Percentiles rank a stretch among this genome's conserved stretches.
phyloP scores from a whole-genome alignment of 2,329 filamentous ascomycete genomes.

The Penicillium sp. region DNA sequence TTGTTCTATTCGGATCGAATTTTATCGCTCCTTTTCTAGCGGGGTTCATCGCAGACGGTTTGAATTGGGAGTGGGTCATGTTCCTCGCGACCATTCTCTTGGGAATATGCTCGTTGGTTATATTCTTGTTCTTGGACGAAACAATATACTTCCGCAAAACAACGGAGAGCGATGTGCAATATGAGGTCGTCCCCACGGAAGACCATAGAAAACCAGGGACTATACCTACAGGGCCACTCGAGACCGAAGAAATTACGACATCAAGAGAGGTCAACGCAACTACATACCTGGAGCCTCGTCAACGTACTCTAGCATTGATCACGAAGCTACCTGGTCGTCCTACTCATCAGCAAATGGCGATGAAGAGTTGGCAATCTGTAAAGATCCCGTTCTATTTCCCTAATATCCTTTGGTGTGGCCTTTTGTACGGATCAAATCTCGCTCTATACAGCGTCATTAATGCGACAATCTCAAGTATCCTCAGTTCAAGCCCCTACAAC shows the following conservation, averaged over 20 bases:
- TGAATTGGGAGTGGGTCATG: neutral
- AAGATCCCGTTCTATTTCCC: neutral
- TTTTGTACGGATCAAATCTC: neutral
- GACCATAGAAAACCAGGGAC: neutral
- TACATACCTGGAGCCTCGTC: neutral
- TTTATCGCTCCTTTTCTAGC: neutral
- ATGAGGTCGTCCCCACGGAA: neutral
- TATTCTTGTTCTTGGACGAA: neutral
- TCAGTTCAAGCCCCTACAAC: neutral
- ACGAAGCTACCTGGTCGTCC: neutral
- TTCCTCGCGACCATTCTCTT: neutral
- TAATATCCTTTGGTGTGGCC: neutral
- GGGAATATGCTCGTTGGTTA: neutral
- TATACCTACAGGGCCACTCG: neutral
- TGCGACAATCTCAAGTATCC: neutral
- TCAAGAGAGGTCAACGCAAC: too few relatives aligned
- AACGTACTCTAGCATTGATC: neutral
- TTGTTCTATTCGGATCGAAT: neutral
- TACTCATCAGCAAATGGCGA: neutral
- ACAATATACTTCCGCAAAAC: neutral
- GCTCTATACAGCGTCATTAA: neutral
- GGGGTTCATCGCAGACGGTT: neutral
- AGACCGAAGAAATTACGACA: too few relatives aligned
- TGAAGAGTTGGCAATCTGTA: neutral
- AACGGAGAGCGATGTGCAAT: neutral